phyloP scores from a whole-genome alignment of 306 rosid species.

The Acacia melanoxylon region DNA sequence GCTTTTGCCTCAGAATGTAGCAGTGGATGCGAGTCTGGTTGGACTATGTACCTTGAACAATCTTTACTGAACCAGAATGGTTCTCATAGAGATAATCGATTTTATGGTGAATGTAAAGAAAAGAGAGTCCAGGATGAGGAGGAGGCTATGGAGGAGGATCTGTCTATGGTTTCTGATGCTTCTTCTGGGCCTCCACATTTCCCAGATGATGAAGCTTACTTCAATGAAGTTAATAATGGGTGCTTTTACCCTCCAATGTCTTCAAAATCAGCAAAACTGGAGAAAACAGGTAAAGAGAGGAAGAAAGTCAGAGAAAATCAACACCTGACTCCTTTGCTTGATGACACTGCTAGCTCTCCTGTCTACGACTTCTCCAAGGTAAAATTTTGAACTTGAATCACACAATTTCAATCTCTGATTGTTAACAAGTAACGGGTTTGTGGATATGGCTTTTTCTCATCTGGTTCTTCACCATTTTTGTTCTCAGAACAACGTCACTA shows the following conservation, averaged over 20 bases:
- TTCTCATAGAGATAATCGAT: constrained; percentile 34
- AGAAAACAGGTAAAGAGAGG: constrained; percentile 41
- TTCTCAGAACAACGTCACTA: constrained; percentile 53
- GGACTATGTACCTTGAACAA: constrained; percentile 89
- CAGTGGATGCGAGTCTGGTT: constrained; percentile 92
- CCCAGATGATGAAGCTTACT: constrained; percentile 46
- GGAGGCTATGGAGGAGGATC: constrained; percentile 69
- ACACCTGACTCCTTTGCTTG: constrained; percentile 52
- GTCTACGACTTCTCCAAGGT: constrained; percentile 62
- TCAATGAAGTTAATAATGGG: constrained; percentile 42
- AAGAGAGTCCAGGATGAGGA: constrained; percentile 32
- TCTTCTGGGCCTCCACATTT: constrained; percentile 99
- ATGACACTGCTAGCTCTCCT: constrained; percentile 95
- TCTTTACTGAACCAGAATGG: constrained; percentile 56
- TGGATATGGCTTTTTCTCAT: not conserved
- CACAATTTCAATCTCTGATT: not conserved
- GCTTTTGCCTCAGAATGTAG: constrained; percentile 71
- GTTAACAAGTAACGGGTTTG: not conserved
- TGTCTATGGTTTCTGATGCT: constrained; percentile 98
- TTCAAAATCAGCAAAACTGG: constrained; percentile 38
- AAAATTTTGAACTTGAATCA: constrained; percentile 30
- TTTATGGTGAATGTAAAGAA: constrained; percentile 33
- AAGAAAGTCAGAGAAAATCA: constrained; percentile 50
- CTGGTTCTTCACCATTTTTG: constrained; percentile 17
- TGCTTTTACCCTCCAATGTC: constrained; percentile 34